Base-by-base conservation (phyloP, 2,329 filamentous ascomycete species). In the Phialemonium atrogriseum region DNA sequence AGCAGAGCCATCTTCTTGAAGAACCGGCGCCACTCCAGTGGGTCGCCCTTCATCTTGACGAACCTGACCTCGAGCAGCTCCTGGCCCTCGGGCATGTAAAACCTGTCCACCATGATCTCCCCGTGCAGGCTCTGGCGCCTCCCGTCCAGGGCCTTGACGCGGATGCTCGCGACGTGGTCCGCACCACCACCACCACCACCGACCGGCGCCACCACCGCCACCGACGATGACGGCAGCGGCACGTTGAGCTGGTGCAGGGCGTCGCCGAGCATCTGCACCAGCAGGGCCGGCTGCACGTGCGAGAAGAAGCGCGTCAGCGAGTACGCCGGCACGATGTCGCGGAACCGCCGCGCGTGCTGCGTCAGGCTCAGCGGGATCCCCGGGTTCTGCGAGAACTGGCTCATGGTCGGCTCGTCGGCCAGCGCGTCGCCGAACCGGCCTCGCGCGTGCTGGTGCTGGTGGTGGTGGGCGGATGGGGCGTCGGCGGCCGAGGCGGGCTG, bases 1-100 rank as follows among this genome's bases (percentile, higher is more conserved):
- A 89, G 66, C 41, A 93, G 68, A 18, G 84, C 84, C n/a, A 95
- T 74, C 56, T 86, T 88, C 62, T 98, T 98, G 68, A 98, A 98
- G 54, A 98, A 86, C 20, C 91, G 69, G 38, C 91, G 75, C 91
- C 93, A 98, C 62, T 96, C 89, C 30, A 98, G 61, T 5, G 91
- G 91, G 62, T 98, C 91, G 5, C 91, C 91, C 62, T 94, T 95
- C 33, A 84, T 72, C 62, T 98, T 98, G 43, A 93, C 74, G 52
- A 98, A 96, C 31, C 86, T 73, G 17, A 95, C 84, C 55, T 95
- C 88, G 15, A 88, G 69, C 19, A 89, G 58, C 38, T 83, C 61
- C 43, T 59, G 60, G 8, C 62, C 62, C 33, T 68, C 64, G 2
- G 62, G 71, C 41, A 80, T 68, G 24, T 58, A 53, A 50, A 74